Base-by-base conservation (phyloP, 2,329 filamentous ascomycete genomes). In the Leptosphaerulina australis region DNA sequence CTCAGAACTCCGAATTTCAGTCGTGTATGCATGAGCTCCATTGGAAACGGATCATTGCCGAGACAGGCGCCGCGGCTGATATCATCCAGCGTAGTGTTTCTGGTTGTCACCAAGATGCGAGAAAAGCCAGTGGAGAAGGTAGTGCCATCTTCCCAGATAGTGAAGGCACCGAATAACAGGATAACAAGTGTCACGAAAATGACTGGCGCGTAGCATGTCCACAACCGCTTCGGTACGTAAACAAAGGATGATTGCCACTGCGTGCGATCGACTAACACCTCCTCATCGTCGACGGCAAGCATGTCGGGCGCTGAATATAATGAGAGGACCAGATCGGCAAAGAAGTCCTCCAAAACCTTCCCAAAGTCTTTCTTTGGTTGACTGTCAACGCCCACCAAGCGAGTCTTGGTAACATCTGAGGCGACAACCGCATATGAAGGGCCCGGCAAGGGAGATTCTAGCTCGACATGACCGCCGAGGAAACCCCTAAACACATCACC, bases 351-450 rank as follows among this genome's bases (percentile, higher is more conserved):
- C 6, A 72, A 49, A 6, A 63, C 54, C 4, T 55, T 38, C 1
- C 47, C 45, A 0, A 73, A 55, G n/a, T 70, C 54, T 4, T 40
- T 20, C 34, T 63, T 56, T 0, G 68, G 64, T 14, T 64, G 54
- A 17, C 56, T 64, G 3, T 59, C 69, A 9, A 62, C 62, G 55
- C 75, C 63, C 14, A 80, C 66, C 1, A 81, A 65, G n/a, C 69
- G 68, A 1, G 77, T 80, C 49, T 76, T 74, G 6, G 75, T 67
- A 14, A 75, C 69, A 3, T 74, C 66, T 3, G 66, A 68, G 28
- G 62, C 53, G 2, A 65, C 60, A 9, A 60, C 58, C 12, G 66
- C 36, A 18, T 64, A 70, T 11, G 57, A 60, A 2, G 64, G 69
- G 20, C 63, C 69, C 1, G 63, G 68, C 2, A 59, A 41, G 4